Evolutionary conservation across 2,329 filamentous ascomycete species (phyloP).

Genomic region (Corynespora cassiicola): DNA sequence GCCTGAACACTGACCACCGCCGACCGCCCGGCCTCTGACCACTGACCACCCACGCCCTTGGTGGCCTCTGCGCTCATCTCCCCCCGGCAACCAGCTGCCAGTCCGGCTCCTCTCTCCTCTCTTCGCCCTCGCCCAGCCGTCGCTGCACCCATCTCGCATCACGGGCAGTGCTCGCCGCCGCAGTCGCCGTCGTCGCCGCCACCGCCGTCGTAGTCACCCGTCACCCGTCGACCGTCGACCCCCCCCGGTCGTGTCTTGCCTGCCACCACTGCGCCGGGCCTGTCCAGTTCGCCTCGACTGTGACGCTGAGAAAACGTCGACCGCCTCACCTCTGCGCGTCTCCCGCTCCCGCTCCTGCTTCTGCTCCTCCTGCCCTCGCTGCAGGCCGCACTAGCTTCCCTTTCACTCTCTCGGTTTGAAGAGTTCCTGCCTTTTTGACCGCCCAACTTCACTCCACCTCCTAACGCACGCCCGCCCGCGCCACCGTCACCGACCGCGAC

Average conservation of each 20-base stretch:
- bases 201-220: not conserved
- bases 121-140: conserved; percentile 4
- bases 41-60: conserved; percentile 6
- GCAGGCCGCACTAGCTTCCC: conserved; percentile 3
- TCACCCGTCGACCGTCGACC: conserved; percentile 6
- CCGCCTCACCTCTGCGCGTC: conserved; percentile 9
- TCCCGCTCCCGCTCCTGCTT: conserved; percentile 11
- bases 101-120: conserved; percentile 8
- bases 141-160: conserved; percentile 3
- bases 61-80: conserved; percentile 20
- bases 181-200: conserved; percentile 4
- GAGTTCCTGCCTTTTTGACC: conserved; percentile 7
- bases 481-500: conserved; percentile 18
- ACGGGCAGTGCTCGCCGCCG: conserved; percentile 5
- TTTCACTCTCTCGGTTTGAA: conserved; percentile 12
- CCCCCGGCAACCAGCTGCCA: conserved; percentile 17
- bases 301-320: conserved; percentile 18
- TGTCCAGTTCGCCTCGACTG: conserved; percentile 3
- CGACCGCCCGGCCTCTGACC: not conserved
- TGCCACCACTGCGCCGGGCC: conserved; percentile 4
- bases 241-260: conserved; percentile 14
- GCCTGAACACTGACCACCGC: conserved; percentile 14
- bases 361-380: conserved; percentile 13
- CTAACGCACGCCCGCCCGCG: conserved; percentile 12
- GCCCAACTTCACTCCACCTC: conserved; percentile 7